Evolutionary conservation across 106 monocot genomes (phyloP), one percentile per base, ranked within the genome.

Genomic region (Alisma plantagoaquatica): DNA sequence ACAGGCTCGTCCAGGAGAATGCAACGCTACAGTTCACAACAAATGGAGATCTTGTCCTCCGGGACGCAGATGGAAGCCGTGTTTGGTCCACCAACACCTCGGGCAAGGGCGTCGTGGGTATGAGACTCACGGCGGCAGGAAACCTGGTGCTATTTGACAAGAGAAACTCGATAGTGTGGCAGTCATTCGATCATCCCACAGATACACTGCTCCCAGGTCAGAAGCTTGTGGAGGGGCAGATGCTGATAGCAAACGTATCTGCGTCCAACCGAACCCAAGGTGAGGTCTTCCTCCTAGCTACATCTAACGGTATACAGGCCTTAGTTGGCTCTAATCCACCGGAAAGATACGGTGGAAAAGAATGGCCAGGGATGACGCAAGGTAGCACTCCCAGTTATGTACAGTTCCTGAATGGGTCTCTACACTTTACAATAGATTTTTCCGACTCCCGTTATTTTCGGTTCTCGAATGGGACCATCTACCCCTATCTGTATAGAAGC

Each of bases 81-180:
- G 73, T 73, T 2, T 90, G 89, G 89, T 80, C 79, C 1, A 64
- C 83, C 8, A 60, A 60, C 31, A 83, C 83, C 4, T 45, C 76
- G 1, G 54, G 59, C 25, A 73, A 20, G 25, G 54, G 68, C 4
- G 68, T 83, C 10, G 50, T 23, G 9, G 59, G 63, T 3, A 44
- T 89, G 63, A 79, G 65, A 22, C 59, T 83, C 41, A 64, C 61
- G 0, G 67, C 67, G 2, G 7, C 16, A 0, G 82, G 83, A 8
- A 83, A 71, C 46, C 66, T 89, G 11, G 54, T 73, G 11, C 73
- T 89, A 18, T 46, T 74, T 29, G 52, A 38, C 3, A 14, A 6
- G 27, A 51, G 59, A 0, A 65, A 71, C n/a, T 19, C 26, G 2
- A 10, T 42, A 0, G 51, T 82, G 2, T 89, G 88, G 79, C 52